Evolutionary conservation across 1,284 basidiomycete species (phyloP).

Genomic region (Sporisorium reilianum): DNA sequence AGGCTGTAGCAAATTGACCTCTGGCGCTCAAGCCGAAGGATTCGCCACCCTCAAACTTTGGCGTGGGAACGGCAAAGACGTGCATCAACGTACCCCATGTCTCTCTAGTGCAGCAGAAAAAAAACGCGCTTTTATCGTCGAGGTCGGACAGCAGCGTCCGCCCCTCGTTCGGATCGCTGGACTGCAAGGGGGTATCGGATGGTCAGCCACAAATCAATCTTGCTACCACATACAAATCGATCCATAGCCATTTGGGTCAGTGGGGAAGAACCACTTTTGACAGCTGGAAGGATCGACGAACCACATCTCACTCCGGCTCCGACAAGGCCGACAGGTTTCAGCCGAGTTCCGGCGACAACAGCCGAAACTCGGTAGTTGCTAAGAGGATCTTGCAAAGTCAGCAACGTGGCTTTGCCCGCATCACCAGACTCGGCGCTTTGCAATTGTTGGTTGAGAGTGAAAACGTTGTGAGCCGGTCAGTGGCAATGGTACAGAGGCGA

Average conservation of each 20-base stretch:
- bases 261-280: not conserved
- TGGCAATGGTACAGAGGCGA: not conserved
- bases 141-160: too few species aligned
- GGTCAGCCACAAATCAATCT: slow-evolving; percentile 1
- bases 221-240: not conserved
- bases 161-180: too few species aligned
- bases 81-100: too few species aligned
- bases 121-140: too few species aligned
- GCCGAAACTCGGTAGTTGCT: not conserved
- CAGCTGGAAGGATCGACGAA: slow-evolving; percentile 3
- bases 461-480: not conserved
- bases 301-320: slow-evolving; percentile 1
- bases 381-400: not conserved
- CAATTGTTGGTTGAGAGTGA: not conserved
- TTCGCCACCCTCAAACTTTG: too few species aligned
- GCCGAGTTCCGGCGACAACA: not conserved
- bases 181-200: slow-evolving; percentile 8
- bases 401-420: not conserved
- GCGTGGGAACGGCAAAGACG: too few species aligned
- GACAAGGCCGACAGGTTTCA: not conserved
- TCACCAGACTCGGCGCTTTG: not conserved
- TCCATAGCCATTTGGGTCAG: not conserved
- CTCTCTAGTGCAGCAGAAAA: too few species aligned
- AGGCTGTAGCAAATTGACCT: too few species aligned
- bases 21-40: too few species aligned